These are phyloP conservation scores for Pilaira anomala DNA, from an alignment of 192 early-diverging fungal species.

Conservation along the genomic window DNA sequence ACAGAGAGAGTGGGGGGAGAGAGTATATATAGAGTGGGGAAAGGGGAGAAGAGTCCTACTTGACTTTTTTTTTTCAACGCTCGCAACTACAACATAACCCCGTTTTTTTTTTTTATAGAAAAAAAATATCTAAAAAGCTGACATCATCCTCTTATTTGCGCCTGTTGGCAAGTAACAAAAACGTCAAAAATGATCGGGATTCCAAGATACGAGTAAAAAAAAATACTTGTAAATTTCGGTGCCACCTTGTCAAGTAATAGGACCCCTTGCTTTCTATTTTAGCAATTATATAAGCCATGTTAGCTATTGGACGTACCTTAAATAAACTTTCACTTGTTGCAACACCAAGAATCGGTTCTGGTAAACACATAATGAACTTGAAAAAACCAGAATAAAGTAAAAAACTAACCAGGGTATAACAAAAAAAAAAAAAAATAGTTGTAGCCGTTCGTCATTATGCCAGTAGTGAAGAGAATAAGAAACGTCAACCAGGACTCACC, in stretches of 20 bases:
- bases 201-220: too few species aligned
- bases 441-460: conserved; percentile 26
- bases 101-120: too few species aligned
- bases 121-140: too few species aligned
- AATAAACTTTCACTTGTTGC: not conserved
- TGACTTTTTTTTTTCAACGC: too few species aligned
- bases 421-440: not conserved
- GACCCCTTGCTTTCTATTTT: not conserved
- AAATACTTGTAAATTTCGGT: too few species aligned
- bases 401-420: not conserved
- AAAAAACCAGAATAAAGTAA: not conserved
- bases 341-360: conserved; percentile 2
- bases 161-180: too few species aligned
- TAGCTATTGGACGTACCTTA: conserved; percentile 8
- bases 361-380: not conserved
- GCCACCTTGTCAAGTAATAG: not conserved
- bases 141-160: too few species aligned
- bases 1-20: not conserved
- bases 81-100: too few species aligned
- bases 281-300: conserved; percentile 9
- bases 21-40: not conserved
- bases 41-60: too few species aligned
- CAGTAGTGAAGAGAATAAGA: not conserved
- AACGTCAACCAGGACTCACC: conserved; percentile 13
- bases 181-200: too few species aligned